A percentile compares a stretch with the other conserved stretches of the same genome.
phyloP scores from a whole-genome alignment of 2,329 filamentous ascomycete species.

The Coleophoma crateriformis region DNA sequence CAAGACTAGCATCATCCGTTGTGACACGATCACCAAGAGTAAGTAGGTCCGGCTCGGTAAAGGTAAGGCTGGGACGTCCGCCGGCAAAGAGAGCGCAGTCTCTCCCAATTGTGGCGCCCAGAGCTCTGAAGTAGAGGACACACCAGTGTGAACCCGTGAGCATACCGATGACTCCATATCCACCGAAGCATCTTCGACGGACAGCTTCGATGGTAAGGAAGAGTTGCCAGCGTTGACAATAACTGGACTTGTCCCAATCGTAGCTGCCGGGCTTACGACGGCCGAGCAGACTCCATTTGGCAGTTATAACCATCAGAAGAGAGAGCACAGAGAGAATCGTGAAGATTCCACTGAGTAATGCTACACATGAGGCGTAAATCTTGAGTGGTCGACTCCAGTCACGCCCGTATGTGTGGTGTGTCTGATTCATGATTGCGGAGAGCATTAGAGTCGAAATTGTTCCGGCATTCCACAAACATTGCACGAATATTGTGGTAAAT shows the following conservation, averaged over 20 bases:
- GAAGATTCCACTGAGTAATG: constrained; percentile 36
- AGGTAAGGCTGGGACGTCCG: constrained; percentile 44
- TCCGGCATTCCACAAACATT: constrained; percentile 45
- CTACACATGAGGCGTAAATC: constrained; percentile 34
- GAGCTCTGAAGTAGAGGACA: constrained; percentile 44
- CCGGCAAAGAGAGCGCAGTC: constrained; percentile 51
- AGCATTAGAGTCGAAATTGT: constrained; percentile 41
- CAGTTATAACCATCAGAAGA: constrained; percentile 34
- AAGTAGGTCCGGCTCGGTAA: constrained; percentile 53
- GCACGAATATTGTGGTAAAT: constrained; percentile 37
- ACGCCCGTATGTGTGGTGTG: constrained; percentile 24
- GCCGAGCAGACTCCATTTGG: constrained; percentile 48
- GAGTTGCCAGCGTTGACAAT: constrained; percentile 54
- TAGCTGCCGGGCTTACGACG: constrained; percentile 45
- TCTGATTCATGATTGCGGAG: constrained; percentile 24
- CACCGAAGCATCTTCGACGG: constrained; percentile 42
- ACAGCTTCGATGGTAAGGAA: constrained; percentile 46
- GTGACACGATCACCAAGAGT: constrained; percentile 45
- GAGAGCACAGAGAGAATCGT: constrained; percentile 37
- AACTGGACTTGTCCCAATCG: constrained; percentile 50
- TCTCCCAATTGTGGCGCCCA: constrained; percentile 47
- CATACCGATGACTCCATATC: constrained; percentile 44
- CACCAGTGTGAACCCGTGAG: constrained; percentile 48
- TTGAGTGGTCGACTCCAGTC: constrained; percentile 25
- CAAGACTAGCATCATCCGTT: constrained; percentile 50